A percentile compares a stretch with the other conserved stretches of the same genome.
phyloP scores from a whole-genome alignment of 805 yeast genomes.

The Lipomyces sp. region DNA sequence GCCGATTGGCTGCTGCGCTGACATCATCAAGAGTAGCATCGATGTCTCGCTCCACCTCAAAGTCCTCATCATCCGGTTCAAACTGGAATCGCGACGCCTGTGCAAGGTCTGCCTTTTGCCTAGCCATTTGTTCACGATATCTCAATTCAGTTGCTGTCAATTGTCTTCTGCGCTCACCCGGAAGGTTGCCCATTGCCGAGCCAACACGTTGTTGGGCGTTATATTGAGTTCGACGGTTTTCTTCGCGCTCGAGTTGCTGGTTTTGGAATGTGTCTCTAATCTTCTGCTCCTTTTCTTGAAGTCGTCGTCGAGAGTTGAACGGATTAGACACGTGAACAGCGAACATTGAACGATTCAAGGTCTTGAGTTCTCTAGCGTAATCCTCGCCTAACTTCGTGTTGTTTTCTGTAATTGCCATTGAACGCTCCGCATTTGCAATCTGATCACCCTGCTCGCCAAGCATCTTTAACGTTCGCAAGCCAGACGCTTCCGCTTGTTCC shows the following conservation, averaged over 20 bases:
- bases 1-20: conserved; percentile 65
- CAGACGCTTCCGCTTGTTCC: conserved; percentile 72
- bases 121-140: conserved; percentile 49
- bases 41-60: conserved; percentile 86
- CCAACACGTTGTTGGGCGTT: conserved; percentile 72
- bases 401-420: conserved; percentile 74
- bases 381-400: conserved; percentile 83
- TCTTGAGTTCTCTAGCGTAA: conserved; percentile 76
- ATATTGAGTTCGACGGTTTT: conserved; percentile 61
- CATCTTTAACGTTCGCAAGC: conserved; percentile 84
- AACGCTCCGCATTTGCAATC: conserved; percentile 77
- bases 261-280: conserved; percentile 64
- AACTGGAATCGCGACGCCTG: conserved; percentile 76
- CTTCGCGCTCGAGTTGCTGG: conserved; percentile 66
- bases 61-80: conserved; percentile 91
- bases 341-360: conserved; percentile 79
- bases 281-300: conserved; percentile 72
- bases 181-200: conserved; percentile 47
- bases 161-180: conserved; percentile 37
- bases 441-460: conserved; percentile 93
- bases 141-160: conserved; percentile 31
- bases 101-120: conserved; percentile 56
- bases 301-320: conserved; percentile 78
- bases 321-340: conserved; percentile 85
- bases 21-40: conserved; percentile 83